Evolutionary conservation across 2,329 filamentous ascomycete genomes (phyloP), one percentile per base, ranked within the genome.

Genomic region (Biscogniauxia marginata): DNA sequence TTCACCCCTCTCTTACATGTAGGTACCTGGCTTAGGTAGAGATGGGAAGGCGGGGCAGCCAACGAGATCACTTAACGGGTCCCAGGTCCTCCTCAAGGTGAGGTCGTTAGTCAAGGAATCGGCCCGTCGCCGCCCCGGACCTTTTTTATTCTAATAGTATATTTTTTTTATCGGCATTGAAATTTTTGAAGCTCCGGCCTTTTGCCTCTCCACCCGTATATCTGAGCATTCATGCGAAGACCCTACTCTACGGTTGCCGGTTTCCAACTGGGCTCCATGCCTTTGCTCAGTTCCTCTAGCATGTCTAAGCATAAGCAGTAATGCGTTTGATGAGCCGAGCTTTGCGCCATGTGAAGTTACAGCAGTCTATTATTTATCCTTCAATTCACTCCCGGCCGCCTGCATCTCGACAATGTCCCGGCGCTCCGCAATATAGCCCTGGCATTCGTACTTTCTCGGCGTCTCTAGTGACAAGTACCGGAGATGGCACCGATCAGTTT

Each of bases 311-410:
- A 57, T 61, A 50, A 16, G 63, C 65, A 70, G 70, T 70, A 69
- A 72, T 72, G 70, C 69, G 67, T 70, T 54, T 65, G 64, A 66
- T 59, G 66, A 63, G 59, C 59, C 66, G 60, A 59, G 50, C 50
- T 24, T 51, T 65, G 60, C 67, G 67, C 68, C 58, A 72, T 68
- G 67, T 71, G 65, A 69, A 66, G 64, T 63, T 64, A 58, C 64
- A 61, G 55, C 57, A 55, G 54, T 55, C 61, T 54, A 44, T 59
- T 51, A 53, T 63, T 57, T 55, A 57, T 61, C 52, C 56, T 49
- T 62, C 43, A 52, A 52, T 49, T n/a, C 52, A 46, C 50, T 44
- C 54, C 51, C 43, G 24, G 24, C 46, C 50, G 50, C 54, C 47
- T 50, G 50, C n/a, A 50, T 59, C 25, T 24, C 66, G 54, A 44